Evolutionary conservation across 225 moss, liverwort and hornwort species (phyloP).

Genomic region (Polytrichum formosum): DNA sequence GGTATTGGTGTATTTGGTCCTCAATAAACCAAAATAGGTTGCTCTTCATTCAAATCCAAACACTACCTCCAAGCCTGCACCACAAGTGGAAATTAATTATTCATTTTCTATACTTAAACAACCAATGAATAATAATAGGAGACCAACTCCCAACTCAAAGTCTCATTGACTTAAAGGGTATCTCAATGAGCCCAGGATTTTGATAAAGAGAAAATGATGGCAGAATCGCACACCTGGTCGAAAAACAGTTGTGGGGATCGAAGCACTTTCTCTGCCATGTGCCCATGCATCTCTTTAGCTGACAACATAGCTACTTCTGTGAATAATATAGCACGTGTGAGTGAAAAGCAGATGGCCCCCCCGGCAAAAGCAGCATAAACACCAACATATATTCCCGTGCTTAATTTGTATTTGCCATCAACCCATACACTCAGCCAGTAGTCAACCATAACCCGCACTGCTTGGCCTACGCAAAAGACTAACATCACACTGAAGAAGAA

Average conservation of each 20-base stretch:
- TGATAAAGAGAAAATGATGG: too few species aligned
- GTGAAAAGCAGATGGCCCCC: slow-evolving; percentile 42
- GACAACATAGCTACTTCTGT: slow-evolving; percentile 54
- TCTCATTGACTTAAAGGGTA: too few species aligned
- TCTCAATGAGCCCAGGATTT: not conserved
- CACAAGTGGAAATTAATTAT: too few species aligned
- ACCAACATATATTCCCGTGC: slow-evolving; percentile 57
- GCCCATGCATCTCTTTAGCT: slow-evolving; percentile 76
- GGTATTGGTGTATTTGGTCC: too few species aligned
- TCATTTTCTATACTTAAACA: too few species aligned
- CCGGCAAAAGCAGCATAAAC: slow-evolving; percentile 48
- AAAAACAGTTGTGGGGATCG: slow-evolving; percentile 89
- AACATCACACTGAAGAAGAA: slow-evolving; percentile 31
- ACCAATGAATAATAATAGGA: too few species aligned
- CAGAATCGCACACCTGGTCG: slow-evolving; percentile 57
- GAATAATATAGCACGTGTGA: slow-evolving; percentile 52
- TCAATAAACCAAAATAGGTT: too few species aligned
- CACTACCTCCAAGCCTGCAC: too few species aligned
- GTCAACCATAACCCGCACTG: slow-evolving; percentile 85
- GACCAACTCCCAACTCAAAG: too few species aligned
- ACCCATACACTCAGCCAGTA: slow-evolving; percentile 89
- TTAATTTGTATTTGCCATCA: slow-evolving; percentile 44
- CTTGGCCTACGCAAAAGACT: slow-evolving; percentile 62
- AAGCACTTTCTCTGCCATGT: slow-evolving; percentile 76
- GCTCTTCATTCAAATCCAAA: too few species aligned